These are phyloP conservation scores for Aspergillus egyptiacus DNA, from an alignment of 495 filamentous ascomycete species.

Conservation along the genomic window DNA sequence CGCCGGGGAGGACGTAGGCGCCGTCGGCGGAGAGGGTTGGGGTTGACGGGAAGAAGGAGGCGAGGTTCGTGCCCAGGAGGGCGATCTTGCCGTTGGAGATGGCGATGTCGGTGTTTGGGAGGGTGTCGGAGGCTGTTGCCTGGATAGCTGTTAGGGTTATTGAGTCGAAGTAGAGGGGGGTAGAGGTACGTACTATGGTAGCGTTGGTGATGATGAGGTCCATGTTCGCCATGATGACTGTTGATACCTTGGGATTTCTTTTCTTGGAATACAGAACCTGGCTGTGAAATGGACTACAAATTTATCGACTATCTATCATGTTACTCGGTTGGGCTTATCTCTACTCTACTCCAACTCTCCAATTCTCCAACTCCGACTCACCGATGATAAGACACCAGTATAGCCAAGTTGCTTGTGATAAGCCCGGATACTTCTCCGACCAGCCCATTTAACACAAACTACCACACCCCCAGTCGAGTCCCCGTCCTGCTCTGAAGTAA, in stretches of 20 bases:
- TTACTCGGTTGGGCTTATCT: not conserved
- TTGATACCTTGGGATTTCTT: no score
- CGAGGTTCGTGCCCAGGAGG: conserved; percentile 29
- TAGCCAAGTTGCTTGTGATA: not conserved
- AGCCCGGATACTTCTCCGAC: conserved; percentile 2
- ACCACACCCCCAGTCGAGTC: not conserved
- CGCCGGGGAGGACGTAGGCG: conserved; percentile 36
- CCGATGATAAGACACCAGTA: conserved; percentile 1
- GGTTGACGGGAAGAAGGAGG: conserved; percentile 27
- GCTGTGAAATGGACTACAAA: no score
- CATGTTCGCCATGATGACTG: conserved; percentile 4
- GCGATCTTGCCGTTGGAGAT: conserved; percentile 48
- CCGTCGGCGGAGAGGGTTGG: conserved; percentile 25
- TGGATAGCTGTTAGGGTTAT: conserved; percentile 1
- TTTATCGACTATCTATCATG: not conserved
- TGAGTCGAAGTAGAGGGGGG: not conserved
- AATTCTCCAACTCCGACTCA: no score
- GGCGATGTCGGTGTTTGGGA: conserved; percentile 43
- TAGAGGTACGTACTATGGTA: conserved; percentile 12
- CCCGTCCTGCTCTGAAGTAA: not conserved
- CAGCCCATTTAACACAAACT: not conserved
- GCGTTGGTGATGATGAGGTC: conserved; percentile 17
- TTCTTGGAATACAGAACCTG: no score
- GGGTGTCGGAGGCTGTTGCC: conserved; percentile 38
- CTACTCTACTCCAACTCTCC: conserved; percentile 1